Base-by-base conservation (phyloP, 1,139 yeast species). In the Pichia sp. region DNA sequence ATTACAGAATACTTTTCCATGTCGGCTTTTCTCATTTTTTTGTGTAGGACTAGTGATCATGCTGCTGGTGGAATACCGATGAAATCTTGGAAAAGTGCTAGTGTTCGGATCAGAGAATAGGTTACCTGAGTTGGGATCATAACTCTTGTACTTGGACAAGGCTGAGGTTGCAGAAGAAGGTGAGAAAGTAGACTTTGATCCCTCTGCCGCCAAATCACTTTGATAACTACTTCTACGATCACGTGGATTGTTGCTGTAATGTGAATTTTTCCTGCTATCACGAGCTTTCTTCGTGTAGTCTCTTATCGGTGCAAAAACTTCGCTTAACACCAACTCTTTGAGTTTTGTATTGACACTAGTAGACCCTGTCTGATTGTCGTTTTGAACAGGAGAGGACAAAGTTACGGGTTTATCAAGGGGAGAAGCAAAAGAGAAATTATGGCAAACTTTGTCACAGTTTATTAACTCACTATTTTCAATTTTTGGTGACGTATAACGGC, bases 251-350 rank as follows among this genome's bases (percentile, higher is more conserved):
- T 26, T 48, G 11, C 50, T 45, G 29, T 43, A 49, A 34, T 29
- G 48, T n/a, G 50, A 56, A 34, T 49, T 23, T 45, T 44, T 65
- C 31, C 48, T 56, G 36, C 23, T 51, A 7, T 50, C 51, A 40
- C 59, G 50, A 13, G 59, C 59, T 13, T 53, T 59, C 45, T 61
- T 57, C 2, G 71, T 65, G 51, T 67, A 67, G 50, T 66, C 67
- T 46, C 63, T 65, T 15, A 70, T 72, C 23, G 85, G 85, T 0
- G 86, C 84, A 71, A 86, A 85, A 1, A 85, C 92, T 64, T 86
- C 93, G 49, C 80, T 78, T 34, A 86, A 67, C 0, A 86, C 87
- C 52, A 82, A 70, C 60, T 85, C 90, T 59, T 85, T 84, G 29
- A 86, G 70, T 61, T 81, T 79, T 23, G 81, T 75, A 65, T 86